Evolutionary conservation across 306 rosid species (phyloP), one percentile per base, ranked within the genome.

Genomic region (Gastrolobium bilobum): DNA sequence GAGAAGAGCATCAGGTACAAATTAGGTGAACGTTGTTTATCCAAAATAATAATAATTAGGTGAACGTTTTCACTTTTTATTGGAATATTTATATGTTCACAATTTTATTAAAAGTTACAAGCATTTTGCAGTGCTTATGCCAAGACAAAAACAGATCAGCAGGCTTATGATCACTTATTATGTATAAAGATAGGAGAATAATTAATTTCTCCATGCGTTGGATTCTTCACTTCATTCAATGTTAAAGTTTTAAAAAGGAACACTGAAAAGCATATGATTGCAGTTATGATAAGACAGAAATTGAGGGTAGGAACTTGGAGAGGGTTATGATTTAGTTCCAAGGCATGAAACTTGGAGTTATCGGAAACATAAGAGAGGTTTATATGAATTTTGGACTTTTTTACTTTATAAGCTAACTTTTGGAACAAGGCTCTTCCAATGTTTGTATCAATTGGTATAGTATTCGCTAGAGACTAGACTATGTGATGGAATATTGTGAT

Each of bases 191-290:
- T 59, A 4, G 8, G 33, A 7, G 63, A 38, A 66, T 26, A 38
- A 66, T 26, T 39, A 51, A 10, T 4, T 56, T 33, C 13, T 35
- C 53, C 7, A 31, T 30, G 40, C 73, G 67, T 80, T 73, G 79
- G 75, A 72, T 73, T 80, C 61, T 73, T 72, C 65, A 33, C 74
- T 72, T 73, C 56, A 64, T 53, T 64, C 79, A 53, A 73, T 35
- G 62, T 39, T 39, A 48, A 51, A 10, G 10, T 0, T 37, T n/a
- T 37, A 47, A 38, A 8, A 52, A 31, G 43, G 9, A 11, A 56
- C 47, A 67, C 20, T 14, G 8, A 68, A 56, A 68, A 43, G 34
- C 71, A 58, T 43, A 33, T 79, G 57, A 40, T 51, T 46, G 38
- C 46, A 20, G 43, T 61, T 26, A 38, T 33, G 68, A 65, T 54